These are phyloP conservation scores for Stephania japonica DNA, from an alignment of 164 flowering plant species.

Conservation along the genomic window DNA sequence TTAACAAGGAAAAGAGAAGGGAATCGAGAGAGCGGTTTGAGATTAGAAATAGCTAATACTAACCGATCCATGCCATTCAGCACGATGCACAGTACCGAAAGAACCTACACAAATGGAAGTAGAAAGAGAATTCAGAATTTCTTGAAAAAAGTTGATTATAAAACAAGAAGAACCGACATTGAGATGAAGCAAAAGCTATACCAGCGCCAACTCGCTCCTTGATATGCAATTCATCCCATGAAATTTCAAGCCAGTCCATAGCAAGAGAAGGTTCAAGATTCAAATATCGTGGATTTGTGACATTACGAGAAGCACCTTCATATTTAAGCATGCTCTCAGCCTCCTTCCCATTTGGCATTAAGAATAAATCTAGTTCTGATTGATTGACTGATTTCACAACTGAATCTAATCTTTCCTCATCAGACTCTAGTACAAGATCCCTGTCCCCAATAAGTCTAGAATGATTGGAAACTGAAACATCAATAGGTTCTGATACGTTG, in stretches of 20 bases:
- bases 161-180: neutral
- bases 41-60: conserved; percentile 22
- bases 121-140: neutral
- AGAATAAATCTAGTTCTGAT: conserved; percentile 19
- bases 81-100: conserved; percentile 95
- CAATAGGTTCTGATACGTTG: conserved; percentile 25
- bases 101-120: conserved; percentile 50
- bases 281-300: conserved; percentile 51
- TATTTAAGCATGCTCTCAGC: conserved; percentile 18
- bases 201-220: conserved; percentile 97
- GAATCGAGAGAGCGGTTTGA: neutral
- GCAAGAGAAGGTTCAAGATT: conserved; percentile 93
- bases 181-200: conserved; percentile 19
- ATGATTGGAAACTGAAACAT: conserved; percentile 20
- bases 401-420: conserved; percentile 25
- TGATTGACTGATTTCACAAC: conserved; percentile 20
- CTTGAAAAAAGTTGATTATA: neutral
- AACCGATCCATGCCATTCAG: conserved; percentile 99
- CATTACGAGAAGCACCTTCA: conserved; percentile 20
- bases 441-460: conserved; percentile 20
- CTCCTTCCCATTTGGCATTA: conserved; percentile 24
- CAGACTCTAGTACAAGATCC: conserved; percentile 20
- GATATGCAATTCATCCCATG: conserved; percentile 89
- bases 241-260: conserved; percentile 93
- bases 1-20: neutral